phyloP scores from a whole-genome alignment of 1,139 yeast genomes.

The Saccharomycopsis crataegensis region DNA sequence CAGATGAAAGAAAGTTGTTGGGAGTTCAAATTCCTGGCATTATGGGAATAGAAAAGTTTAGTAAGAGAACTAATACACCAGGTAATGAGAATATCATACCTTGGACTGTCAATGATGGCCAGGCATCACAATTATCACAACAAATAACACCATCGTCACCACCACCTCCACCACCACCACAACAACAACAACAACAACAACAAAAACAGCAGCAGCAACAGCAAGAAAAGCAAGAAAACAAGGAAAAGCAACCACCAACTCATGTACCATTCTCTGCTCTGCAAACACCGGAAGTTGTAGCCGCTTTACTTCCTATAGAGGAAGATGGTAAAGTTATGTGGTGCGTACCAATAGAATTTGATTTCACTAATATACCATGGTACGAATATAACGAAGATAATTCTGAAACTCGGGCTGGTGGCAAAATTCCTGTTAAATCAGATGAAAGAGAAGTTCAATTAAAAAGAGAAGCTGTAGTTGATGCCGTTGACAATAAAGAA shows the following conservation, averaged over 20 bases:
- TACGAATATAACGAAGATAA: conserved; percentile 21
- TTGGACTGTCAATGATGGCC: not conserved
- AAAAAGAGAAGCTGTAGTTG: conserved; percentile 25
- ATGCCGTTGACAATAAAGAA: conserved; percentile 25
- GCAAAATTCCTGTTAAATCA: conserved; percentile 24
- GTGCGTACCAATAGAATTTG: conserved; percentile 26
- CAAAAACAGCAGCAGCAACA: no score
- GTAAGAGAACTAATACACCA: conserved; percentile 21
- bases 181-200: no score
- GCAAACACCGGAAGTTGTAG: not conserved
- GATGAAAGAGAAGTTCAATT: conserved; percentile 25
- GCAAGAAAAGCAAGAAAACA: not conserved
- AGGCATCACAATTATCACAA: no score
- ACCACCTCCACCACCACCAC: no score
- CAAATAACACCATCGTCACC: not conserved
- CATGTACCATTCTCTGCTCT: not conserved
- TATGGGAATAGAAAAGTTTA: conserved; percentile 19
- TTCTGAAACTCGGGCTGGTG: conserved; percentile 27
- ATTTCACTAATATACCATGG: conserved; percentile 22
- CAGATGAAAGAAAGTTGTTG: conserved; percentile 26
- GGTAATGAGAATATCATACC: not conserved
- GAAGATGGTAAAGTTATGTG: conserved; percentile 27
- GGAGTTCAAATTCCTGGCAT: conserved; percentile 21
- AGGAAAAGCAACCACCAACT: not conserved
- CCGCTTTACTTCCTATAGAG: conserved; percentile 11